A percentile compares a stretch with the other conserved stretches of the same genome.
Conservation (phyloP, 306 rosid genomes). For the Quercus ilex region DNA sequence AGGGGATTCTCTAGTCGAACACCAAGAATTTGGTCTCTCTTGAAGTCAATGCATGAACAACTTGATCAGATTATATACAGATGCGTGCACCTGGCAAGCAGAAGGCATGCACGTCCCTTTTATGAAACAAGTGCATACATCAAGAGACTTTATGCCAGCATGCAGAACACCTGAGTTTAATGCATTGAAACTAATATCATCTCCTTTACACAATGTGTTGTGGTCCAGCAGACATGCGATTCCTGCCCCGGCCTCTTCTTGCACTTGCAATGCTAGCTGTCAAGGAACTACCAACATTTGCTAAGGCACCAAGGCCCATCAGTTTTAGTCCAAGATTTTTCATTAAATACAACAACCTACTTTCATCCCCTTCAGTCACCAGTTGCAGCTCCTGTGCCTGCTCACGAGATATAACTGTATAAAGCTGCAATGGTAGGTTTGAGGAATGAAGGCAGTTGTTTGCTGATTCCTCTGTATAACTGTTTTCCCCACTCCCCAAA, state of each 20-base stretch:
- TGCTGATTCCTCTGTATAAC: constrained; percentile 26
- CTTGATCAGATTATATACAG: constrained; percentile 20
- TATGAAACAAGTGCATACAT: not conserved
- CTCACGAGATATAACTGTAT: constrained; percentile 59
- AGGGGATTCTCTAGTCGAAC: constrained; percentile 11
- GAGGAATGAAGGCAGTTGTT: constrained; percentile 28
- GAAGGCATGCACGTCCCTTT: constrained; percentile 4
- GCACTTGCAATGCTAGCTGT: constrained; percentile 45
- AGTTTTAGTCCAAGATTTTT: constrained; percentile 68
- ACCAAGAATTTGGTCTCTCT: constrained; percentile 15
- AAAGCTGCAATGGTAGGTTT: constrained; percentile 53
- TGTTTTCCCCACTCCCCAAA: constrained; percentile 38
- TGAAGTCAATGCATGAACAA: constrained; percentile 23
- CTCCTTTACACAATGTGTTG: constrained; percentile 18
- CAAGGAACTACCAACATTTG: constrained; percentile 33
- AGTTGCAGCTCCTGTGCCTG: constrained; percentile 57
- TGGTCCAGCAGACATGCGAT: constrained; percentile 33
- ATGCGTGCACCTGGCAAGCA: constrained; percentile 9
- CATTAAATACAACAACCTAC: constrained; percentile 39
- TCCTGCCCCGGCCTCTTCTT: constrained; percentile 64
- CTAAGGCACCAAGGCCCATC: constrained; percentile 60
- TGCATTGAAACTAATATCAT: constrained; percentile 5
- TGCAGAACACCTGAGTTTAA: not conserved
- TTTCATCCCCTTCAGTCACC: constrained; percentile 52
- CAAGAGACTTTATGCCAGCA: constrained; percentile 1